Conservation (phyloP, 306 rosid species). For the Casuarina cunninghamiana region DNA sequence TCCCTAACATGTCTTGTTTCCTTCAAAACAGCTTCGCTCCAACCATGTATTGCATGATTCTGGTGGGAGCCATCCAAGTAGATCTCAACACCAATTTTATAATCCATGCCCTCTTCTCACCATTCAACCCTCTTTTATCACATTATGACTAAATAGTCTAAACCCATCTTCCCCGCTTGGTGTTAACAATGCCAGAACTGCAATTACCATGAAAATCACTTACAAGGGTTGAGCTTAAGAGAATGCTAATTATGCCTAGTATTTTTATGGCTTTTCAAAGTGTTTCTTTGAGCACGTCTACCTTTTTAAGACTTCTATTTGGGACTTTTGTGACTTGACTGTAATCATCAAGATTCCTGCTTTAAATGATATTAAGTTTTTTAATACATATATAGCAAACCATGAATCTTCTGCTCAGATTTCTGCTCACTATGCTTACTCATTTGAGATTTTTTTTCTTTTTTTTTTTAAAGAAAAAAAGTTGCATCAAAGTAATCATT, state of each 20-base stretch:
- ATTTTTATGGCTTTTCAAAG: not conserved
- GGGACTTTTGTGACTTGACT: conserved; percentile 28
- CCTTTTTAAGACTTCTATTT: conserved; percentile 19
- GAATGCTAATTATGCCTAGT: not conserved
- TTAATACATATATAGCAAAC: no score
- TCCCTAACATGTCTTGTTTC: conserved; percentile 48
- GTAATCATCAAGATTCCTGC: conserved; percentile 50
- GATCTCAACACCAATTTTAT: conserved; percentile 13
- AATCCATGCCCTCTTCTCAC: not conserved
- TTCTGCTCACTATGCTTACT: no score
- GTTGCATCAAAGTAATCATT: no score
- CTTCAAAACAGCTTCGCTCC: conserved; percentile 39
- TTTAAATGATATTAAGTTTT: conserved; percentile 26
- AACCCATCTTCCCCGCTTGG: not conserved
- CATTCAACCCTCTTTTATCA: not conserved
- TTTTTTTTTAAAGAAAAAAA: no score
- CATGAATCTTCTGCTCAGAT: no score
- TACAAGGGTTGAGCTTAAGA: not conserved
- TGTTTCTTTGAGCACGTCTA: conserved; percentile 45
- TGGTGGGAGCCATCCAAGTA: conserved; percentile 49
- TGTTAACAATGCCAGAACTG: not conserved
- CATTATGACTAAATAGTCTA: not conserved
- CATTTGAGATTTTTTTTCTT: no score
- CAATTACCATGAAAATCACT: not conserved
- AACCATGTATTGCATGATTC: conserved; percentile 40